These are phyloP conservation scores for Naganishia randhawae DNA, from an alignment of 768 basidiomycete genomes.

Conservation along the genomic window DNA sequence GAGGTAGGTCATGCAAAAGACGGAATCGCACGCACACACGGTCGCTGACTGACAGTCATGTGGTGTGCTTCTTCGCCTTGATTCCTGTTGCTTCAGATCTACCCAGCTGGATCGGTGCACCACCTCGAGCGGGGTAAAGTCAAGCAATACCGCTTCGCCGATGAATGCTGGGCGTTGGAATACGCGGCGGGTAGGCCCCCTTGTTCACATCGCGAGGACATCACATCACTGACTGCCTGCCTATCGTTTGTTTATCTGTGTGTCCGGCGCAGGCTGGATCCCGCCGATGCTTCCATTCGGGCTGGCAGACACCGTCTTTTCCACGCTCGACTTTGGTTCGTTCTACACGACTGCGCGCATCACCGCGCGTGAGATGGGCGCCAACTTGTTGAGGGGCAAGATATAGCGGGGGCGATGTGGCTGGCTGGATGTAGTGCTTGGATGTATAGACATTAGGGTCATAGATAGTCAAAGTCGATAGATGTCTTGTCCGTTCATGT, in stretches of 20 bases:
- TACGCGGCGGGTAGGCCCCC: slow-evolving; percentile 78
- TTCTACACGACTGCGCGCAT: slow-evolving; percentile 72
- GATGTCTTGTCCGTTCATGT: too few species aligned
- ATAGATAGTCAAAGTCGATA: not conserved
- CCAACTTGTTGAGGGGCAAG: slow-evolving; percentile 79
- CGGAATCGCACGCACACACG: too few species aligned
- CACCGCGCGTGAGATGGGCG: slow-evolving; percentile 76
- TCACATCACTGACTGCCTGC: too few species aligned
- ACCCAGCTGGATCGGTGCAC: slow-evolving; percentile 78
- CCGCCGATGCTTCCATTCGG: slow-evolving; percentile 95
- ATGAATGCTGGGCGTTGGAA: slow-evolving; percentile 92
- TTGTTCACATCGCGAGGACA: not conserved
- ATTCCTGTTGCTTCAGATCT: slow-evolving; percentile 53
- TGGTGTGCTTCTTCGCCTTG: not conserved
- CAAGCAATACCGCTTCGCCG: slow-evolving; percentile 98
- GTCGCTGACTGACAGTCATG: too few species aligned
- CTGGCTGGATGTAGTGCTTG: not conserved
- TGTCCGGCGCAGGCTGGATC: slow-evolving; percentile 90
- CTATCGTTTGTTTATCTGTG: too few species aligned
- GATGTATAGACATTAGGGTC: not conserved
- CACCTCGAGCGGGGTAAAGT: slow-evolving; percentile 73
- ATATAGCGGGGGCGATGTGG: slow-evolving; percentile 56
- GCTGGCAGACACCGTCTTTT: slow-evolving; percentile 74
- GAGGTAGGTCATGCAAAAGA: slow-evolving; percentile 65
- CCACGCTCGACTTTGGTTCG: slow-evolving; percentile 81